These are phyloP conservation scores for Fusarium setosum DNA, from an alignment of 2,329 filamentous ascomycete species.

Conservation along the genomic window DNA sequence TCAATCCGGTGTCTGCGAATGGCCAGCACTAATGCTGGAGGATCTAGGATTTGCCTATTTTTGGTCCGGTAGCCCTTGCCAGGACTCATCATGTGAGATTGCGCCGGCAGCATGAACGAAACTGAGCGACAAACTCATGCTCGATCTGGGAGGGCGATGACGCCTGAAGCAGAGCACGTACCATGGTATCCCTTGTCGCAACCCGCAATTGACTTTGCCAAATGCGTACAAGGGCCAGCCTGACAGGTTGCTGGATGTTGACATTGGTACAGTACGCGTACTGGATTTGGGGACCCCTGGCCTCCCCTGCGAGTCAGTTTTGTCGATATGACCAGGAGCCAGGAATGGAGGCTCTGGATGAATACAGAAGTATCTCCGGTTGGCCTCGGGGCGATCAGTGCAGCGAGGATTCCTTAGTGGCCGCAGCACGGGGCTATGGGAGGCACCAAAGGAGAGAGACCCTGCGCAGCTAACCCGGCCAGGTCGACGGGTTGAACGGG, in stretches of 20 bases:
- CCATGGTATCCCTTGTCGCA: conserved; percentile 9
- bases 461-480: conserved; percentile 10
- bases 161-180: not conserved
- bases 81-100: conserved; percentile 17
- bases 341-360: conserved; percentile 37
- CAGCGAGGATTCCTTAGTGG: conserved; percentile 22
- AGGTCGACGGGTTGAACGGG: conserved; percentile 25
- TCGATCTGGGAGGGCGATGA: conserved; percentile 16
- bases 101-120: conserved; percentile 24
- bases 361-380: conserved; percentile 34
- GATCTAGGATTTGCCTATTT: conserved; percentile 21
- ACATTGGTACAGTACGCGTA: conserved; percentile 9
- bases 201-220: conserved; percentile 18
- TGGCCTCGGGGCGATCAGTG: conserved; percentile 38
- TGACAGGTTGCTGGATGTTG: conserved; percentile 5
- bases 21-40: not conserved
- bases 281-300: not conserved
- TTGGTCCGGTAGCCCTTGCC: conserved; percentile 15
- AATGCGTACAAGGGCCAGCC: conserved; percentile 20
- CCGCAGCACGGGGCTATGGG: conserved; percentile 31
- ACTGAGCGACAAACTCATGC: conserved; percentile 13
- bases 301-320: conserved; percentile 35
- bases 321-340: conserved; percentile 29
- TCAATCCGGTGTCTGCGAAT: conserved; percentile 13
- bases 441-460: conserved; percentile 21